Conservation (phyloP, 2,329 filamentous ascomycete species). For the Penicillium hesseltinei region DNA sequence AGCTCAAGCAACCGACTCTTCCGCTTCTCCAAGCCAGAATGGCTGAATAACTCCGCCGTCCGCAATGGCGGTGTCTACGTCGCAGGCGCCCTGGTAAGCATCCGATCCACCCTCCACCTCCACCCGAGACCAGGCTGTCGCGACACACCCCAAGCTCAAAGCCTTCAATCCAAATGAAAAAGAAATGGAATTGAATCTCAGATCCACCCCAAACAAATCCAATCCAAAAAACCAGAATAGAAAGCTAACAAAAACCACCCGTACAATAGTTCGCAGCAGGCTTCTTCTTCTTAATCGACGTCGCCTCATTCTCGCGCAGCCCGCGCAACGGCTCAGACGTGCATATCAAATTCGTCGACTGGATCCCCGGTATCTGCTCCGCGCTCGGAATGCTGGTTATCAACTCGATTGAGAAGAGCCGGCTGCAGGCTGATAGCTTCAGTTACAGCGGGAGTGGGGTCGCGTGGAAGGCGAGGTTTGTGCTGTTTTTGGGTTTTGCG, state of each 20-base stretch:
- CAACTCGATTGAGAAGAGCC: conserved; percentile 68
- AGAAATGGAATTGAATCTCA: neutral
- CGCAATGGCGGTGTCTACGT: conserved; percentile 65
- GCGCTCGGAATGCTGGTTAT: conserved; percentile 69
- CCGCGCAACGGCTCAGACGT: conserved; percentile 59
- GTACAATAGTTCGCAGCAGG: conserved; percentile 62
- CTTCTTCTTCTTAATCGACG: conserved; percentile 68
- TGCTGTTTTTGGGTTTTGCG: conserved; percentile 68
- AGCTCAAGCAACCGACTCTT: conserved; percentile 59
- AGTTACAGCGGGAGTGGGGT: conserved; percentile 64
- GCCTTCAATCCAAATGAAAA: neutral
- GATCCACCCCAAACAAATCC: neutral
- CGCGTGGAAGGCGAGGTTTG: conserved; percentile 68
- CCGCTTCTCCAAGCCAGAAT: conserved; percentile 65
- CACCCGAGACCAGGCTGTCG: neutral
- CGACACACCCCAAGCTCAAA: neutral
- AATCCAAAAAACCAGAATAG: neutral
- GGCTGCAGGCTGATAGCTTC: conserved; percentile 63
- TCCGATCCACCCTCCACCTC: conserved; percentile 9
- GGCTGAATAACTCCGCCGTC: conserved; percentile 64
- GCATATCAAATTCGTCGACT: conserved; percentile 69
- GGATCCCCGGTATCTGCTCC: conserved; percentile 69
- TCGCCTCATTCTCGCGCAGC: conserved; percentile 62
- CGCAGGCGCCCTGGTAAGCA: conserved; percentile 62
- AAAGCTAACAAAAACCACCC: neutral